Conservation (phyloP, 345 rosid genomes). For the Syzygium grande region DNA sequence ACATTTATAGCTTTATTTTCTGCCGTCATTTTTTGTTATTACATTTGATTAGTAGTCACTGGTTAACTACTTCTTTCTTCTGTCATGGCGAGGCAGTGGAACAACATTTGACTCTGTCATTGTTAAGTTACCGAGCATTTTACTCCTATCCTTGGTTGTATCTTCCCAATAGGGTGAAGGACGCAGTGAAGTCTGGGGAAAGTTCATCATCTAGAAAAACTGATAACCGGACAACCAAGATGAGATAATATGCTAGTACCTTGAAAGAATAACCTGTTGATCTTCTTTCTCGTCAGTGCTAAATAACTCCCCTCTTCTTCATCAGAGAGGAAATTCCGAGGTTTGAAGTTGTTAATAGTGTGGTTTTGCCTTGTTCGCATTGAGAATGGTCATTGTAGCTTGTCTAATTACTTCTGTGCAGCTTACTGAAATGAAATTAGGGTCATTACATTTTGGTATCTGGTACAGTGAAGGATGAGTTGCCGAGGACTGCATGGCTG, state of each 20-base stretch:
- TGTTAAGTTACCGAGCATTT: background rate
- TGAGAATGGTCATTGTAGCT: background rate
- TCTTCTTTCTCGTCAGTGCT: background rate
- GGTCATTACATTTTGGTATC: background rate
- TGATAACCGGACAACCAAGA: background rate
- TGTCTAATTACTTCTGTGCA: background rate
- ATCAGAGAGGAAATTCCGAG: background rate
- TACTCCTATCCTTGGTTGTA: background rate
- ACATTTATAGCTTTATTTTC: background rate
- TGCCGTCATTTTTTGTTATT: background rate
- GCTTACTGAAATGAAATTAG: background rate
- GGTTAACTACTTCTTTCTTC: background rate
- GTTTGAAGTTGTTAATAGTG: background rate
- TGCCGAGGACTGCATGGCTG: constrained; percentile 77
- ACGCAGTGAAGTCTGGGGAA: background rate
- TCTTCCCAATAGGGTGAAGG: background rate
- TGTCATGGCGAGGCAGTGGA: background rate
- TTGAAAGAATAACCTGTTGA: background rate
- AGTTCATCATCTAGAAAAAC: background rate
- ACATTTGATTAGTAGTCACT: background rate
- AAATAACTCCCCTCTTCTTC: background rate
- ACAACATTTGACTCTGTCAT: background rate
- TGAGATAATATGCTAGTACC: background rate
- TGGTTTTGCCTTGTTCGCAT: background rate
- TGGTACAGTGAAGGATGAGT: constrained; percentile 37